These are phyloP conservation scores for Nephelium lappaceum DNA, from an alignment of 345 rosid species.

Conservation along the genomic window DNA sequence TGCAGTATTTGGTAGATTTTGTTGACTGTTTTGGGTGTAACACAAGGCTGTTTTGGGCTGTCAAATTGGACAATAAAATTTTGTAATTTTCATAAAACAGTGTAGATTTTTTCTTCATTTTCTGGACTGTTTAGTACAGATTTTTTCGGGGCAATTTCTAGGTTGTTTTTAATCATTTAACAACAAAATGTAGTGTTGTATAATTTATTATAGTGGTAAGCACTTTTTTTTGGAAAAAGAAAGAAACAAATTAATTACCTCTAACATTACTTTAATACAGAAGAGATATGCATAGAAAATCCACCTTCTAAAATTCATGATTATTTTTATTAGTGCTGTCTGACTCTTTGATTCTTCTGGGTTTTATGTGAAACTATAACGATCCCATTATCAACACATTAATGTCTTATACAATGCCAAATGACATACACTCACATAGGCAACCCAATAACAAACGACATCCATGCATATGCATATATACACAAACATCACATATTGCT, in stretches of 20 bases:
- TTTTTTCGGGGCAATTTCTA: too few relatives aligned
- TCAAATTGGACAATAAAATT: too few relatives aligned
- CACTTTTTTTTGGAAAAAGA: too few relatives aligned
- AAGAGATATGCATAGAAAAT: neutral
- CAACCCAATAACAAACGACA: neutral
- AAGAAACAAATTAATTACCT: neutral
- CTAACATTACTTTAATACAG: neutral
- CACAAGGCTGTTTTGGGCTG: too few relatives aligned
- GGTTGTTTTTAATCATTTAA: too few relatives aligned
- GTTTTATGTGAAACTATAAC: neutral
- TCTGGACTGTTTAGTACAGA: too few relatives aligned
- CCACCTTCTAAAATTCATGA: neutral
- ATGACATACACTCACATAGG: neutral
- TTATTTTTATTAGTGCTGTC: neutral
- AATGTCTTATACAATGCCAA: neutral
- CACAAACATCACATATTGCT: neutral
- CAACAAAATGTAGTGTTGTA: too few relatives aligned
- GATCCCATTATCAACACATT: neutral
- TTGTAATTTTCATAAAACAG: too few relatives aligned
- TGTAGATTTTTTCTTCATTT: too few relatives aligned
- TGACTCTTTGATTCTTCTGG: neutral
- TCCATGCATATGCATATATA: neutral
- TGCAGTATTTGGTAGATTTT: too few relatives aligned
- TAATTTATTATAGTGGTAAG: too few relatives aligned
- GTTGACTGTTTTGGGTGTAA: too few relatives aligned